A percentile compares a stretch with the other conserved stretches of the same genome.
phyloP scores from a whole-genome alignment of 2,329 filamentous ascomycete genomes.

The Purpureocillium takamizusanense region DNA sequence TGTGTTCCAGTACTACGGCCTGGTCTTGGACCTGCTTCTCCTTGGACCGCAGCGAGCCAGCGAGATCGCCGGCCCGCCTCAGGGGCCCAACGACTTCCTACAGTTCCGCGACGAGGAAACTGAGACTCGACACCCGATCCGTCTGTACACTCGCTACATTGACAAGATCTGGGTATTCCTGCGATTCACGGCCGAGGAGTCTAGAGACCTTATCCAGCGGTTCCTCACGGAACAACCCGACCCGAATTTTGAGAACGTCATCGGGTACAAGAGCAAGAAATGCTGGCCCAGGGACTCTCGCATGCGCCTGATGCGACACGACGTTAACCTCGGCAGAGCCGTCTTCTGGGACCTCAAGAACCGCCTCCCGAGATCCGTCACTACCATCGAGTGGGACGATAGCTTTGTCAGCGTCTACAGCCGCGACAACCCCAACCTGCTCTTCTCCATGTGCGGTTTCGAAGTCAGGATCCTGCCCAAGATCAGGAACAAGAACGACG shows the following conservation, averaged over 20 bases:
- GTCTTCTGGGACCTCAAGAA: slow-evolving; percentile 99
- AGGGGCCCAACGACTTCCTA: slow-evolving; percentile 92
- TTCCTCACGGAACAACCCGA: slow-evolving; percentile 98
- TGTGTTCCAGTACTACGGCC: slow-evolving; percentile 96
- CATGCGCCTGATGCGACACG: slow-evolving; percentile 97
- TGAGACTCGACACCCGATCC: slow-evolving; percentile 87
- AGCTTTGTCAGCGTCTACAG: slow-evolving; percentile 98
- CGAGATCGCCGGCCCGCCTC: slow-evolving; percentile 90
- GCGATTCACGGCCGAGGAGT: slow-evolving; percentile 88
- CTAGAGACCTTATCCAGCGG: slow-evolving; percentile 88
- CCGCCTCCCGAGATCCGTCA: slow-evolving; percentile 83
- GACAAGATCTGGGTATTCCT: slow-evolving; percentile 99
- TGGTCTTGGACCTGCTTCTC: slow-evolving; percentile 87
- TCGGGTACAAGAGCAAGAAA: slow-evolving; percentile 98
- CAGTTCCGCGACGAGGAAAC: slow-evolving; percentile 93
- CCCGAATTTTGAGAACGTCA: slow-evolving; percentile 98
- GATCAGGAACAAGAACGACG: slow-evolving; percentile 87
- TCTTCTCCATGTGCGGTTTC: slow-evolving; percentile 98
- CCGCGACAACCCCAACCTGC: slow-evolving; percentile 89
- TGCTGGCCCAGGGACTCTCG: slow-evolving; percentile 97
- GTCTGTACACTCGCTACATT: slow-evolving; percentile 95
- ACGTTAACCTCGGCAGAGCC: slow-evolving; percentile 93
- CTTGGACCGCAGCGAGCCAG: slow-evolving; percentile 93
- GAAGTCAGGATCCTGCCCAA: slow-evolving; percentile 95
- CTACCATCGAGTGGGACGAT: slow-evolving; percentile 98